These are phyloP conservation scores for Clarkia xantiana DNA, from an alignment of 345 rosid species.

Conservation along the genomic window DNA sequence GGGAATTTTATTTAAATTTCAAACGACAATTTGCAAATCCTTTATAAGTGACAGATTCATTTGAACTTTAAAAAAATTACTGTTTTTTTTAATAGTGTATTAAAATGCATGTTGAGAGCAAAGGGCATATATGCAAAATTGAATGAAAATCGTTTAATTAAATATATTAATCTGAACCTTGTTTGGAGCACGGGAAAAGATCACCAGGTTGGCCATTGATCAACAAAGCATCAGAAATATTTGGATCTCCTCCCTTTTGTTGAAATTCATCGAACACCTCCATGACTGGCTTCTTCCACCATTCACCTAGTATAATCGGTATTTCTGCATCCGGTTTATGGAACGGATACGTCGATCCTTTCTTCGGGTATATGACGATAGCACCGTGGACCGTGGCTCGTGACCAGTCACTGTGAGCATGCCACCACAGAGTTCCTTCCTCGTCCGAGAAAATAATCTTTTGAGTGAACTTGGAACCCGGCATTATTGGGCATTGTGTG, in stretches of 20 bases:
- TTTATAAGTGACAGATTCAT: too few relatives aligned
- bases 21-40: too few relatives aligned
- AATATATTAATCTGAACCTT: too few relatives aligned
- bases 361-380: slow-evolving; percentile 17
- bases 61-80: too few relatives aligned
- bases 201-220: slow-evolving; percentile 40
- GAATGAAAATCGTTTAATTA: too few relatives aligned
- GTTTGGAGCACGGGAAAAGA: slow-evolving; percentile 21
- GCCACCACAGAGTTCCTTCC: slow-evolving; percentile 21
- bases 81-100: too few relatives aligned
- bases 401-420: slow-evolving; percentile 22
- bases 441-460: slow-evolving; percentile 18
- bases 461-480: slow-evolving; percentile 14
- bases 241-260: slow-evolving; percentile 14
- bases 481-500: slow-evolving; percentile 28
- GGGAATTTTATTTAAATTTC: too few relatives aligned
- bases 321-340: slow-evolving; percentile 12
- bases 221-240: slow-evolving; percentile 16
- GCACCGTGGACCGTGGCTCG: slow-evolving; percentile 29
- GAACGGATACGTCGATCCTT: slow-evolving; percentile 19
- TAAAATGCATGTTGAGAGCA: too few relatives aligned
- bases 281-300: slow-evolving; percentile 25
- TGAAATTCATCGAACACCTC: slow-evolving; percentile 11
- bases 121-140: too few relatives aligned
- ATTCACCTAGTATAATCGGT: slow-evolving; percentile 28